Base-by-base conservation (phyloP, 371 early-diverging fungal genomes). In the Dentiscutata heterogama region DNA sequence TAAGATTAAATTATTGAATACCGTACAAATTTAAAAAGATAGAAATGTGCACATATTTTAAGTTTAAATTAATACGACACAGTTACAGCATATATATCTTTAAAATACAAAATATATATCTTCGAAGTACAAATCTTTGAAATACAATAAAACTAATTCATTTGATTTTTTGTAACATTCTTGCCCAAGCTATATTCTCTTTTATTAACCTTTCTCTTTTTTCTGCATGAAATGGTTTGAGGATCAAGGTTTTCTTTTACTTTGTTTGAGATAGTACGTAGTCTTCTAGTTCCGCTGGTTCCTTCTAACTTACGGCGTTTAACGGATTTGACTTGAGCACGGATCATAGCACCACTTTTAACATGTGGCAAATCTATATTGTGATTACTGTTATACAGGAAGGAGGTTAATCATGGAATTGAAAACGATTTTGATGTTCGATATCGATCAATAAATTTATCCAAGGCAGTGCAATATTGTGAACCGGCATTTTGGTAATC, bases 371-470 rank as follows among this genome's bases (percentile, higher is more conserved):
- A 25, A 42, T 67, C 67, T 29, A 67, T 25, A 67, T 67, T 29
- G 20, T 6, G 35, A 67, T 67, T 67, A 7, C n/a, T n/a, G 14
- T 67, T 31, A 67, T 67, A 67, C n/a, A 67, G 67, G 3, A 67
- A 67, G 42, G 67, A 67, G 14, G 67, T 29, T 31, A 35, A 67
- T 67, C 67, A 39, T 20, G 67, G 31, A 29, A 67, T 67, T 25
- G 67, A 67, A 29, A 25, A 25, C 1, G 42, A 42, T 20, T 67
- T 67, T 67, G 67, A 18, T 20, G 42, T 27, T 22, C 29, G n/a
- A 67, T 67, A 67, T 25, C 31, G 67, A 35, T 67, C 67, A 18
- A 25, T 67, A 67, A 67, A 67, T 67, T 67, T 67, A 67, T 67
- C 31, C 31, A 67, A 42, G 1, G 67, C 67, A 67, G 31, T 67